These are phyloP conservation scores for Russula olivacea DNA, from an alignment of 768 basidiomycete genomes.

Conservation along the genomic window DNA sequence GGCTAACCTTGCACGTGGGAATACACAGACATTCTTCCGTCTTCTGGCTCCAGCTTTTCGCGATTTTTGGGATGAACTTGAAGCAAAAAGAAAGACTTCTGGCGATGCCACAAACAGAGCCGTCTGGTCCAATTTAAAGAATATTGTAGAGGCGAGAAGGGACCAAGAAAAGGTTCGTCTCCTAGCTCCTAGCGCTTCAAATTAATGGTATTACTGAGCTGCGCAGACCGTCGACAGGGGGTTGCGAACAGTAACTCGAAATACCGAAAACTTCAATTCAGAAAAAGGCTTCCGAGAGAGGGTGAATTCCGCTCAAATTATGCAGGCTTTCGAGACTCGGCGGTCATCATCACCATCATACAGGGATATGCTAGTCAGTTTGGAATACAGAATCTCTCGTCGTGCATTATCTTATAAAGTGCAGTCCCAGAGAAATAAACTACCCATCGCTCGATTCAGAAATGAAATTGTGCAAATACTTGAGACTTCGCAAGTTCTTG, in stretches of 20 bases:
- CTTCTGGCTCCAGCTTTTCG: conserved; percentile 76
- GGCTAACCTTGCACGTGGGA: conserved; percentile 40
- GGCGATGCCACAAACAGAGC: conserved; percentile 61
- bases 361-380: conserved; percentile 81
- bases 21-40: conserved; percentile 62
- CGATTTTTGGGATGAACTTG: conserved; percentile 90
- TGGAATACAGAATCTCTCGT: neutral
- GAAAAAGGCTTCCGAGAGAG: conserved; percentile 12
- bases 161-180: conserved; percentile 39
- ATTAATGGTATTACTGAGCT: neutral
- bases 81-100: conserved; percentile 49
- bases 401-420: conserved; percentile 5
- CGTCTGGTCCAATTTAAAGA: conserved; percentile 64
- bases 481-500: conserved; percentile 73
- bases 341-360: conserved; percentile 57
- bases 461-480: conserved; percentile 63
- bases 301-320: conserved; percentile 44
- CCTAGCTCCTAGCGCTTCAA: neutral
- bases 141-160: conserved; percentile 60
- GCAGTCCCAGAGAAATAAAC: conserved; percentile 63
- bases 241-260: neutral
- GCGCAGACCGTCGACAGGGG: conserved; percentile 11
- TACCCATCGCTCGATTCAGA: conserved; percentile 86
- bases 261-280: neutral
- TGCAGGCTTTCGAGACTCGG: conserved; percentile 53